phyloP scores from a whole-genome alignment of 148 eudicot species.

The Rhododendron ovatum region DNA sequence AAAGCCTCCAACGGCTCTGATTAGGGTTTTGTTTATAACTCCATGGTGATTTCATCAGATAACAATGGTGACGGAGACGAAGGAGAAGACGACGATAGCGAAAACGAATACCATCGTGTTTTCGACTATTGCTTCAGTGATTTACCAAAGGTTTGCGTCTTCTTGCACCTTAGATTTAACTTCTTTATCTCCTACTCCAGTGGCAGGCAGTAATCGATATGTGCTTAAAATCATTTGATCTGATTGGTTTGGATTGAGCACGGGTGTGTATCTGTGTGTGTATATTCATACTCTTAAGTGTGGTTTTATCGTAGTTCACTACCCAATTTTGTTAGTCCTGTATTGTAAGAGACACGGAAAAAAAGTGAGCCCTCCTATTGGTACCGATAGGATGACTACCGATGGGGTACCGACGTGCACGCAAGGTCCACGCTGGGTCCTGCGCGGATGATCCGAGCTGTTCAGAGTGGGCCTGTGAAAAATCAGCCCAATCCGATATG shows the following conservation, averaged over 20 bases:
- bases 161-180: neutral
- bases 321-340: neutral
- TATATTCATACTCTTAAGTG: neutral
- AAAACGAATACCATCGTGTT: neutral
- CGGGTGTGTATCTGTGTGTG: too few species aligned
- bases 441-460: too few species aligned
- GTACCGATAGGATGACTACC: too few species aligned
- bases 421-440: too few species aligned
- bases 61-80: neutral
- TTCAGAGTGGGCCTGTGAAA: too few species aligned
- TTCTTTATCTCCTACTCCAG: neutral
- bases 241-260: neutral
- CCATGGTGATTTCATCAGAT: neutral
- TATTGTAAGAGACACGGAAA: neutral
- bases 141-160: neutral
- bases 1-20: too few species aligned
- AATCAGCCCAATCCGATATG: too few species aligned
- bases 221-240: neutral
- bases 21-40: neutral
- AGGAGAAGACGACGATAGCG: neutral
- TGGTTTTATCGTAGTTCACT: neutral
- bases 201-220: neutral
- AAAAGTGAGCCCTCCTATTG: neutral
- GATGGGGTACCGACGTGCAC: too few species aligned
- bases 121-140: neutral